Evolutionary conservation across 1,139 yeast species (phyloP).

Genomic region (Yamadazyma buinensis): DNA sequence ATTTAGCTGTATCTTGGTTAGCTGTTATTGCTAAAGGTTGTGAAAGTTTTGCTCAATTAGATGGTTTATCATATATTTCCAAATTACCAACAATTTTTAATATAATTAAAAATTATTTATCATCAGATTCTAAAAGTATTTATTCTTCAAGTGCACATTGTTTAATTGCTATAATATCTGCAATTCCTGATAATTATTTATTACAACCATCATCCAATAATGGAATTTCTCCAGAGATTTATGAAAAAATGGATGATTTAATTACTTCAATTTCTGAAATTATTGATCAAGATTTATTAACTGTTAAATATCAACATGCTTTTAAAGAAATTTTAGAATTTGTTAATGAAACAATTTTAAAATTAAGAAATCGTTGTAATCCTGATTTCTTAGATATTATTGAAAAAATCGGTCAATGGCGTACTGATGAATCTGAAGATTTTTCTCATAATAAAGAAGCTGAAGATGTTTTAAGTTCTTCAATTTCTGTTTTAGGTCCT

Average conservation of each 20-base stretch:
- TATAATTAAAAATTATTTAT: conserved; percentile 56
- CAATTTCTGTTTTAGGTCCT: conserved; percentile 81
- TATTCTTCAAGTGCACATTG: conserved; percentile 82
- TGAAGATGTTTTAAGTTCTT: conserved; percentile 76
- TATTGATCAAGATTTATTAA: conserved; percentile 54
- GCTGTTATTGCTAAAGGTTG: conserved; percentile 90
- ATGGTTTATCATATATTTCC: conserved; percentile 53
- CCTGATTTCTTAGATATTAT: conserved; percentile 70
- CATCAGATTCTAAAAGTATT: conserved; percentile 65
- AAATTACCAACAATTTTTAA: conserved; percentile 57
- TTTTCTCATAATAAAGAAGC: conserved; percentile 75
- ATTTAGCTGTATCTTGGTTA: conserved; percentile 90
- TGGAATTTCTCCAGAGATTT: conserved; percentile 40
- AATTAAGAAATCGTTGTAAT: conserved; percentile 63
- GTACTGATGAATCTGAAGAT: conserved; percentile 69
- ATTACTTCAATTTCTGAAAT: conserved; percentile 47
- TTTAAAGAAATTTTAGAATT: conserved; percentile 73
- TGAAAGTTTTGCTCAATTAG: conserved; percentile 59
- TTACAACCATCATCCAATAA: conserved; percentile 45
- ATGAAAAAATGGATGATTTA: conserved; percentile 55
- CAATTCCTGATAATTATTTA: conserved; percentile 58
- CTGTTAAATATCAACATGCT: conserved; percentile 74
- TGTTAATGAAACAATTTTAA: conserved; percentile 58
- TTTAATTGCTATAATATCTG: conserved; percentile 66
- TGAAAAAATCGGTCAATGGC: conserved; percentile 78